Conservation (phyloP, 306 rosid species). For the Hippophae gyantsensis region DNA sequence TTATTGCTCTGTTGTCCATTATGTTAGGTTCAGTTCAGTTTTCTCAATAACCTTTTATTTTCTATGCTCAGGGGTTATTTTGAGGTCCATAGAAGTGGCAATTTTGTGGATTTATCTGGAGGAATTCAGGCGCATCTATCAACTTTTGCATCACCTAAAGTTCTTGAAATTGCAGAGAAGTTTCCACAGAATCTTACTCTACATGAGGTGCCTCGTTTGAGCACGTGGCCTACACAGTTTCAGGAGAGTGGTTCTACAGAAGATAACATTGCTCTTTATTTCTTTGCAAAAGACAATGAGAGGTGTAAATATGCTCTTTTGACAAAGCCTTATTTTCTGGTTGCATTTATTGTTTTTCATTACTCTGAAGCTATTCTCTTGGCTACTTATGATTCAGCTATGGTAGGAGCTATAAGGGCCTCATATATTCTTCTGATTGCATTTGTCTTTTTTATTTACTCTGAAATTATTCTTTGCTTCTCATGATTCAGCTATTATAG, state of each 20-base stretch:
- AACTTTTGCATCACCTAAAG: slow-evolving; percentile 65
- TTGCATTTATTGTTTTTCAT: too few species aligned
- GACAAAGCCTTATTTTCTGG: not conserved
- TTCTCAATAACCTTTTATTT: slow-evolving; percentile 19
- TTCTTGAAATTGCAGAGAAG: slow-evolving; percentile 47
- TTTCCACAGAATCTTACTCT: slow-evolving; percentile 48
- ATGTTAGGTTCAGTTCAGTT: slow-evolving; percentile 6
- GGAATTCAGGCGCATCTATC: slow-evolving; percentile 91
- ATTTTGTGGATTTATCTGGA: slow-evolving; percentile 36
- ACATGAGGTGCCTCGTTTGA: slow-evolving; percentile 69
- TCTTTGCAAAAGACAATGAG: slow-evolving; percentile 79
- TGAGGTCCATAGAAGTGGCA: slow-evolving; percentile 58
- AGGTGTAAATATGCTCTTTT: slow-evolving; percentile 33
- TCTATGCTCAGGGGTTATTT: slow-evolving; percentile 62
- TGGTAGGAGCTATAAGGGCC: slow-evolving; percentile 55
- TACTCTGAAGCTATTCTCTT: too few species aligned
- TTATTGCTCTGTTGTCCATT: not conserved
- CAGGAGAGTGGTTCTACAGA: slow-evolving; percentile 61
- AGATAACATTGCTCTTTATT: slow-evolving; percentile 84
- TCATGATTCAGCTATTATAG: slow-evolving; percentile 58
- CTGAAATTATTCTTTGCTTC: not conserved
- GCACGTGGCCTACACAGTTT: slow-evolving; percentile 86
- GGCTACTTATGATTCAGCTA: slow-evolving; percentile 39
- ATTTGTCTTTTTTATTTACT: not conserved
- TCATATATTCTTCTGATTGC: slow-evolving; percentile 2